phyloP scores from a whole-genome alignment of 2,329 filamentous ascomycete genomes.

The Colletotrichum tanaceti region DNA sequence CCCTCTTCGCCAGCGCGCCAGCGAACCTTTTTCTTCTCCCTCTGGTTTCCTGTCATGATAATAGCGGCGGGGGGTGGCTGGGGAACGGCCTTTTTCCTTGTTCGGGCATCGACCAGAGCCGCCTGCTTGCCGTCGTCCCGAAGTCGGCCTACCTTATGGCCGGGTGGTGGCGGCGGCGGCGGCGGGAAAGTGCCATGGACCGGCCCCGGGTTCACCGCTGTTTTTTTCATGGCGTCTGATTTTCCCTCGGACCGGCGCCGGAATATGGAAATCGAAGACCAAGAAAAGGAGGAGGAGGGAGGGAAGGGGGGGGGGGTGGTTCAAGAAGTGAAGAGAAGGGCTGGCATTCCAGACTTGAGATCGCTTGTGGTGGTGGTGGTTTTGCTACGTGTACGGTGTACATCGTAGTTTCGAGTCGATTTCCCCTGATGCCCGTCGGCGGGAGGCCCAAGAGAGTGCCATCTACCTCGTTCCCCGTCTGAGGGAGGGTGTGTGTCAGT shows the following conservation, averaged over 20 bases:
- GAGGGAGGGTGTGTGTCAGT: slow-evolving; percentile 23
- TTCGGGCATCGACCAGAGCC: slow-evolving; percentile 3
- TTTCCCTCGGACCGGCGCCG: slow-evolving; percentile 25
- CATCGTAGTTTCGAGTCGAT: background rate
- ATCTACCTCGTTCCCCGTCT: slow-evolving; percentile 12
- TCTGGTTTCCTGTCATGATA: no score
- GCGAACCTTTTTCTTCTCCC: no score
- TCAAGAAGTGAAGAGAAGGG: no score
- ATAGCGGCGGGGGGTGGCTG: background rate
- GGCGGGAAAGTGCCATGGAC: slow-evolving; percentile 4
- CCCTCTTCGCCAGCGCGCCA: no score
- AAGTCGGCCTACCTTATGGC: no score
- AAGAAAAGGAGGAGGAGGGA: background rate
- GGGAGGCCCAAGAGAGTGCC: background rate
- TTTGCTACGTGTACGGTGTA: no score
- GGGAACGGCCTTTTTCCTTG: background rate
- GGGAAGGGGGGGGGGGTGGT: background rate
- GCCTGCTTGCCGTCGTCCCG: background rate
- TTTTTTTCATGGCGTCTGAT: slow-evolving; percentile 25
- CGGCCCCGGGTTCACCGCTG: slow-evolving; percentile 36
- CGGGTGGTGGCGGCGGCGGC: no score
- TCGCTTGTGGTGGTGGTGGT: background rate
- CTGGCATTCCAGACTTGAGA: no score
- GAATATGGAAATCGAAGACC: background rate
- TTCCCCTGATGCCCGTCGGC: background rate